Evolutionary conservation across 345 rosid species (phyloP), one percentile per base, ranked within the genome.

Genomic region (Brassica cretica): DNA sequence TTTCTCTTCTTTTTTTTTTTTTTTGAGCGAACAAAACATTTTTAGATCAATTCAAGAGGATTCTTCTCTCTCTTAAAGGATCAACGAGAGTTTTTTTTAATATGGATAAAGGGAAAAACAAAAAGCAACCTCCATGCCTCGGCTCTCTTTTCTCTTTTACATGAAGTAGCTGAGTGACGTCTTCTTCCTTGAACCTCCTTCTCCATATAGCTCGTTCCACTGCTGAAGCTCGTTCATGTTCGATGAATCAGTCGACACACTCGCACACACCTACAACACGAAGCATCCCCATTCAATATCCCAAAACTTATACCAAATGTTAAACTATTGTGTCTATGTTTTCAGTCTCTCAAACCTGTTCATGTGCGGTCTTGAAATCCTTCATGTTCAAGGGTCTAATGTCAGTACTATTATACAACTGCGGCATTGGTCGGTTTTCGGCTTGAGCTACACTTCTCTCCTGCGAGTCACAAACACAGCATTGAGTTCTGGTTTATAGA

Each of bases 181-280:
- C 86, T 84, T 93, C 88, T 91, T 95, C 81, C 98, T 93, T 0
- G 99, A 90, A 2, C 99, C 98, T 51, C 99, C 99, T 84, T 95
- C 99, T 51, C 99, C 99, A 12, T 95, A 95, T 10, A 95, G 77
- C 65, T 95, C 98, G 67, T 95, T 95, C 99, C 99, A 95, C 59
- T 91, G 94, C 37, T 90, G 88, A 15, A 95, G 90, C 83, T 95
- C 99, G 24, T 81, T 95, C 97, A 93, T 95, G 72, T 89, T 95
- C 33, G 89, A 74, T 5, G 99, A 95, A 80, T 95, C 99, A 0
- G 97, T 85, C 39, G 99, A 89, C 70, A 95, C 98, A 44, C 99
- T 95, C n/a, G 99, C 99, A n/a, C 96, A 93, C 11, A 95, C 99
- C 99, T 95, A 66, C 24, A 72, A 16, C 56, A n/a, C 18, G 19